Conservation (phyloP, 495 filamentous ascomycete species). For the Podospora bellae-mahoneyi region DNA sequence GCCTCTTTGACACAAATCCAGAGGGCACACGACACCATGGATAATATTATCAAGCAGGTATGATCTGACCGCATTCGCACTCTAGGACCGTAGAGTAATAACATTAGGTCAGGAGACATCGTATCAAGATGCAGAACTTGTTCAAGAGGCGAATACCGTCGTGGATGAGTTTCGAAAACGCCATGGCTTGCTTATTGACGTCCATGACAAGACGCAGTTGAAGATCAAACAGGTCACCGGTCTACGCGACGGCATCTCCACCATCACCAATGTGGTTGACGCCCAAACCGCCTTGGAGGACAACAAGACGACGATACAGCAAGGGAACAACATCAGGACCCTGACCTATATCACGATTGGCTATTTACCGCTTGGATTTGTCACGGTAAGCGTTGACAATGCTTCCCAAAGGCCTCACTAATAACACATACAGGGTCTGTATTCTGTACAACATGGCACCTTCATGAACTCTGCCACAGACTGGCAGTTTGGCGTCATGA, state of each 20-base stretch:
- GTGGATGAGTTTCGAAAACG: conserved; percentile 22
- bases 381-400: conserved; percentile 13
- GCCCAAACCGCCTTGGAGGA: conserved; percentile 17
- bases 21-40: conserved; percentile 17
- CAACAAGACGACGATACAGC: conserved; percentile 22
- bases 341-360: conserved; percentile 23
- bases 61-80: background rate
- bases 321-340: conserved; percentile 21
- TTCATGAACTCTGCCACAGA: conserved; percentile 20
- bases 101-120: conserved; percentile 2
- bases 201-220: conserved; percentile 19
- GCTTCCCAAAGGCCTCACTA: background rate
- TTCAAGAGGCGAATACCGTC: conserved; percentile 19
- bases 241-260: conserved; percentile 21
- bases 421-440: conserved; percentile 10
- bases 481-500: conserved; percentile 12
- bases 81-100: background rate
- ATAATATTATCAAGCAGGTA: conserved; percentile 16
- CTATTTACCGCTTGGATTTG: conserved; percentile 18
- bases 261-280: conserved; percentile 20
- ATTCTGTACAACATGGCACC: conserved; percentile 15
- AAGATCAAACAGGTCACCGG: conserved; percentile 26
- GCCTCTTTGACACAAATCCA: conserved; percentile 19
- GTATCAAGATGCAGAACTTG: conserved; percentile 19
- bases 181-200: conserved; percentile 18